A percentile compares a stretch with the other conserved stretches of the same genome.
phyloP scores from a whole-genome alignment of 129 eudicot species.

The Solidago caesia region DNA sequence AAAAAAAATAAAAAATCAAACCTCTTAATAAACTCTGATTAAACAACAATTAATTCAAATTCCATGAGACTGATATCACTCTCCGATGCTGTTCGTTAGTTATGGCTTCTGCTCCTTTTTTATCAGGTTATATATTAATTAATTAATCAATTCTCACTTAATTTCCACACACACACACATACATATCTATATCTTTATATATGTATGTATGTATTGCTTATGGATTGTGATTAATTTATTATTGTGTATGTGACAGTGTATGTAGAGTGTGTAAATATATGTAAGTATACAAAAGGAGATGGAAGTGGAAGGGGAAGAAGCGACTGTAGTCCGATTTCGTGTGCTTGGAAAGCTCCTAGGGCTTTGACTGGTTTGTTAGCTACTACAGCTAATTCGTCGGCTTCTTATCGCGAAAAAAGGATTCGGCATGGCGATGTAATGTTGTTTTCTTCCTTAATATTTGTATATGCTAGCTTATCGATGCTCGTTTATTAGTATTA shows the following conservation, averaged over 20 bases:
- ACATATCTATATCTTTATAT: background rate
- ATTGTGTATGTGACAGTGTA: constrained; percentile 43
- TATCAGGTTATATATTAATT: constrained; percentile 50
- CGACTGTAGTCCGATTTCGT: constrained; percentile 73
- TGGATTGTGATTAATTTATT: background rate
- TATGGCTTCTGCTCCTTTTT: constrained; percentile 65
- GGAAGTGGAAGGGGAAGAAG: constrained; percentile 62
- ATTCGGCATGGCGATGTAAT: constrained; percentile 30
- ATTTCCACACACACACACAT: background rate
- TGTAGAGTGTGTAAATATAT: constrained; percentile 73
- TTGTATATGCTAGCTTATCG: constrained; percentile 11
- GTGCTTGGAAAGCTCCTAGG: constrained; percentile 96
- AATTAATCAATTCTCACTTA: background rate
- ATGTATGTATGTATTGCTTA: background rate
- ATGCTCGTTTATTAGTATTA: background rate
- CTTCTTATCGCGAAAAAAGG: constrained; percentile 28
- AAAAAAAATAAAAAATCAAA: background rate
- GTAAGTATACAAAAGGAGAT: constrained; percentile 69
- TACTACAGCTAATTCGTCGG: constrained; percentile 59
- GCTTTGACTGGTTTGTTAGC: constrained; percentile 87
- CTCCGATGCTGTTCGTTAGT: constrained; percentile 63
- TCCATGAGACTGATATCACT: constrained; percentile 33
- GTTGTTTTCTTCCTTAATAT: background rate
- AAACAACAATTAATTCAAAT: constrained; percentile 11
- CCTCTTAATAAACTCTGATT: background rate